phyloP scores from a whole-genome alignment of 208 protist genomes.

The Trypanosoma mega region DNA sequence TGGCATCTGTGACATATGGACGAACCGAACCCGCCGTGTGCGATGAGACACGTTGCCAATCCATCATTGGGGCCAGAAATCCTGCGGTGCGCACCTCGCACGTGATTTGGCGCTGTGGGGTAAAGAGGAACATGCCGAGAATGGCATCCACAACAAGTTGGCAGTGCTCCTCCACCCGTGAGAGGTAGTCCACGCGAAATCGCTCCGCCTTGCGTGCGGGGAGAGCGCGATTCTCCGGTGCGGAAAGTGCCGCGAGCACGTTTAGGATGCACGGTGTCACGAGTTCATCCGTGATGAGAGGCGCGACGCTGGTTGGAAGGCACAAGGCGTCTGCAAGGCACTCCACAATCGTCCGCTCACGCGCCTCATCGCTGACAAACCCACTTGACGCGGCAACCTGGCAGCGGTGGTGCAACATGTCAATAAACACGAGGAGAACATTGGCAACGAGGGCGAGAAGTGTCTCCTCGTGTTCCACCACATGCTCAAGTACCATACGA shows the following conservation, averaged over 20 bases:
- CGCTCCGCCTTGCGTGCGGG: constrained; percentile 21
- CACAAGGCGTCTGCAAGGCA: constrained; percentile 81
- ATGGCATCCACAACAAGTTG: constrained; percentile 83
- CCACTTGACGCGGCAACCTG: constrained; percentile 34
- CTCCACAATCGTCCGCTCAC: constrained; percentile 63
- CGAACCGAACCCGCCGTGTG: constrained; percentile 65
- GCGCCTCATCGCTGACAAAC: constrained; percentile 22
- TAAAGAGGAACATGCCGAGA: constrained; percentile 65
- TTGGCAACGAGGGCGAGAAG: constrained; percentile 66
- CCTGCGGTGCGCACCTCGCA: constrained; percentile 53
- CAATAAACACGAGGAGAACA: constrained; percentile 70
- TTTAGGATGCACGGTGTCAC: constrained; percentile 71
- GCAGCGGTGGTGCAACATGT: constrained; percentile 67
- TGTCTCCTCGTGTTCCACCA: constrained; percentile 72
- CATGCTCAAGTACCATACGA: constrained; percentile 59
- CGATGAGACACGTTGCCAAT: constrained; percentile 79
- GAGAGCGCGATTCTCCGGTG: constrained; percentile 30
- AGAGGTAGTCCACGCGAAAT: constrained; percentile 54
- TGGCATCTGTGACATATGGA: constrained; percentile 72
- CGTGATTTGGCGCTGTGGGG: constrained; percentile 74
- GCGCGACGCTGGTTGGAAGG: constrained; percentile 56
- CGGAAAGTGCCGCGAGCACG: constrained; percentile 40
- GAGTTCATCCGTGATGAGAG: constrained; percentile 71
- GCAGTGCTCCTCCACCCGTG: constrained; percentile 77
- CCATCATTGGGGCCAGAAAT: constrained; percentile 70